Evolutionary conservation across 1,284 basidiomycete species (phyloP), one percentile per base, ranked within the genome.

Genomic region (Rugosomyces carneus): DNA sequence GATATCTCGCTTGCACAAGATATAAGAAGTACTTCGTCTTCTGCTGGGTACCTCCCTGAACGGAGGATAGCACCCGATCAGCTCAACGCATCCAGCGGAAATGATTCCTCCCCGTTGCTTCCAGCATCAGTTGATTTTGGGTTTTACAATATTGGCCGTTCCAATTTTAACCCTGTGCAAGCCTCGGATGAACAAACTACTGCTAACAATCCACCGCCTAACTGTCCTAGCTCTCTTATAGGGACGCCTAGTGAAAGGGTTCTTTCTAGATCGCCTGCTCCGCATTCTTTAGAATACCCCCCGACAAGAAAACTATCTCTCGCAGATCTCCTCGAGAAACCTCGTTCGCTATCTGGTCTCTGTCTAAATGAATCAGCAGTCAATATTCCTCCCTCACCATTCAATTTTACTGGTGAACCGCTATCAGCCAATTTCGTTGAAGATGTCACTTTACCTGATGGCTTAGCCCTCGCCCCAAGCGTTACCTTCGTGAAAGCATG

Each of bases 401-500:
- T 42, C 16, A 47, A 15, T 8, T n/a, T 36, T 18, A 15, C 16
- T 15, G 34, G 47, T 16, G 20, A 11, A 36, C 27, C 27, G n/a
- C 42, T 82, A 47, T 68, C 68, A 44, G 84, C 85, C 2, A 65
- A 63, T 5, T 84, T 84, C 51, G 55, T 91, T 5, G 70, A 69
- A 32, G 83, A 91, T 57, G 70, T 80, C 37, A 89, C 84, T 40
- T 80, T 89, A 39, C 69, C 75, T 7, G 84, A 87, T 56, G 88
- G 89, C 1, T 84, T 89, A 55, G 64, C 80, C 29, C 84, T 92
- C 57, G 84, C 87, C 36, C 81, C 88, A 5, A 89, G 89, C 36
- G 87, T 86, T 0, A 85, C 87, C 60, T 92, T 92, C 57, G 76
- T 88, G 42, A 91, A 92, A 65, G 78, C 78, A 18, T 92, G 89